Evolutionary conservation across 2,329 filamentous ascomycete genomes (phyloP).

Genomic region (Trichothecium roseum): DNA sequence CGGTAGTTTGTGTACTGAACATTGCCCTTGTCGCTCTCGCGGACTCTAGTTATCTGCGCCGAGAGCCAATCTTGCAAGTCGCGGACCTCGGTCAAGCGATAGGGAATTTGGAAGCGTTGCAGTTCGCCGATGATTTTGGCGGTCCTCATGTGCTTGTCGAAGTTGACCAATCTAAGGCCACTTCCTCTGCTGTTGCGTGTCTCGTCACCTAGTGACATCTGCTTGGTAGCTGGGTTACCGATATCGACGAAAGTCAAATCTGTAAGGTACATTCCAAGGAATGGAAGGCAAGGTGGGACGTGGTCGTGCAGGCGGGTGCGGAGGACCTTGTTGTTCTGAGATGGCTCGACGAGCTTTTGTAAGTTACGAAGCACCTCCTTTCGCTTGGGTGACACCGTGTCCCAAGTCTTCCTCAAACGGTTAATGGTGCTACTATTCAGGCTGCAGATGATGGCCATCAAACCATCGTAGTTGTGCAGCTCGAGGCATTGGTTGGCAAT

Average conservation of each 20-base stretch:
- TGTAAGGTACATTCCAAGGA: constrained; percentile 91
- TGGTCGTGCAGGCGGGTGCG: constrained; percentile 76
- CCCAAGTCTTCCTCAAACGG: constrained; percentile 86
- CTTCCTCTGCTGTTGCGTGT: constrained; percentile 52
- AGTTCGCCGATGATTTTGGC: constrained; percentile 93
- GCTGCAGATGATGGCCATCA: constrained; percentile 96
- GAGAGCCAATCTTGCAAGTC: constrained; percentile 93
- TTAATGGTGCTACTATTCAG: constrained; percentile 86
- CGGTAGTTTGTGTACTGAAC: constrained; percentile 61
- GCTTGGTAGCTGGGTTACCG: constrained; percentile 79
- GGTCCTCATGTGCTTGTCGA: constrained; percentile 91
- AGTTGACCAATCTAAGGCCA: constrained; percentile 80
- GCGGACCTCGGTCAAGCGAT: constrained; percentile 68
- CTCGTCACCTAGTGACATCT: constrained; percentile 41
- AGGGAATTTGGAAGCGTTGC: constrained; percentile 92
- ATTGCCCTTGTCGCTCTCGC: constrained; percentile 44
- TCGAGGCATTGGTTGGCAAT: constrained; percentile 78
- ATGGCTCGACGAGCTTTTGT: constrained; percentile 76
- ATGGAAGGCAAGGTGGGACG: constrained; percentile 85
- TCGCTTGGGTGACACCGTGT: constrained; percentile 72
- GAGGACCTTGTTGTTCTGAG: constrained; percentile 82
- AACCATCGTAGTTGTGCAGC: constrained; percentile 87
- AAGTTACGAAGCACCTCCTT: constrained; percentile 70
- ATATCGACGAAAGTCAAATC: constrained; percentile 94
- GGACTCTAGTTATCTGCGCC: constrained; percentile 67